Percentiles rank a stretch among this genome's conserved stretches.
phyloP scores from a whole-genome alignment of 2,329 filamentous ascomycete genomes.

The Harringtonia lauricola region DNA sequence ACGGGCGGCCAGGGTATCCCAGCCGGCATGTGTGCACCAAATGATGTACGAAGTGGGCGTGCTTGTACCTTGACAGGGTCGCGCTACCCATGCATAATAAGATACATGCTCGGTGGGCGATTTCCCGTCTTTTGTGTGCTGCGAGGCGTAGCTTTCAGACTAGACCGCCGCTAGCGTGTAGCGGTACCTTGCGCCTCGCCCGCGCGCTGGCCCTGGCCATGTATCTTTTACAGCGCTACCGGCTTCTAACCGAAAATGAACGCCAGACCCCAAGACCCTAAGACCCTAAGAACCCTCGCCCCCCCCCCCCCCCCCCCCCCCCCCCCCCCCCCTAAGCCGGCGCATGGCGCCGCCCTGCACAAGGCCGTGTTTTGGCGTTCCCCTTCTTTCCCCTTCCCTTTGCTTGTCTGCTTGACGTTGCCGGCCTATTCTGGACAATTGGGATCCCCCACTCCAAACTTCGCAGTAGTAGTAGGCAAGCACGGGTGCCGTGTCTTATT shows the following conservation, averaged over 20 bases:
- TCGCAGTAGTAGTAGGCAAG: background rate
- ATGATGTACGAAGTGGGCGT: too few relatives aligned
- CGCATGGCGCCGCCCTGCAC: slow-evolving; percentile 2
- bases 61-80: background rate
- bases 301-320: too few relatives aligned
- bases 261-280: background rate
- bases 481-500: too few relatives aligned
- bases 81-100: background rate
- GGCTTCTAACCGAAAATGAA: background rate
- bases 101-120: background rate
- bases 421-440: too few relatives aligned
- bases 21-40: background rate
- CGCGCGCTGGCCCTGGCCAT: too few relatives aligned
- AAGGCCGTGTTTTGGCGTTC: slow-evolving; percentile 2
- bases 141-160: too few relatives aligned
- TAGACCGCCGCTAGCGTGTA: too few relatives aligned
- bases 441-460: background rate
- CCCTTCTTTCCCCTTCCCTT: too few relatives aligned
- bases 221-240: background rate
- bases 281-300: too few relatives aligned
- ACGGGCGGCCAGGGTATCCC: slow-evolving; percentile 3
- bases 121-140: background rate
- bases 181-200: too few relatives aligned
- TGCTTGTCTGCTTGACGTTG: background rate
- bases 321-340: too few relatives aligned